Conservation (phyloP, 768 basidiomycete species). For the Gymnopilus dilepis region DNA sequence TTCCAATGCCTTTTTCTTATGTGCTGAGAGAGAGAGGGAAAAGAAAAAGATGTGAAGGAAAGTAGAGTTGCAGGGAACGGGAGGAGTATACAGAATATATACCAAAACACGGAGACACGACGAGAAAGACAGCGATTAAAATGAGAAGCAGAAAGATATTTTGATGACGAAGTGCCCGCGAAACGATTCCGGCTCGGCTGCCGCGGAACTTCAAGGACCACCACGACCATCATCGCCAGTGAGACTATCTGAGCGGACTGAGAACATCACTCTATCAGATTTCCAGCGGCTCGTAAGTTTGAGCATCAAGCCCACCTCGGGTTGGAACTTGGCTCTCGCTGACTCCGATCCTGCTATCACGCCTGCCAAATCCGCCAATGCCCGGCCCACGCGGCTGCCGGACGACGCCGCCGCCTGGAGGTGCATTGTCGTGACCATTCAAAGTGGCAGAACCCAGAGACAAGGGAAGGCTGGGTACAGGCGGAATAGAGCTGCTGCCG, state of each 20-base stretch:
- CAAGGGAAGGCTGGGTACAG: constrained; percentile 79
- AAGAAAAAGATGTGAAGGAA: constrained; percentile 33
- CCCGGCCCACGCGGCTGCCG: constrained; percentile 89
- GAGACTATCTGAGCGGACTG: constrained; percentile 50
- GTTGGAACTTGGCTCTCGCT: constrained; percentile 49
- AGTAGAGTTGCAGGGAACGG: constrained; percentile 36
- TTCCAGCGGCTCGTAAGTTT: constrained; percentile 87
- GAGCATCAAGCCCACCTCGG: constrained; percentile 79
- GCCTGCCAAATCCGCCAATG: constrained; percentile 69
- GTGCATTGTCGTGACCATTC: constrained; percentile 45
- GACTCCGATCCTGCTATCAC: constrained; percentile 61
- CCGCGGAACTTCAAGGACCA: constrained; percentile 33
- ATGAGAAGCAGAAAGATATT: constrained; percentile 13
- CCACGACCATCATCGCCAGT: constrained; percentile 51
- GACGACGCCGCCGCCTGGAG: constrained; percentile 59
- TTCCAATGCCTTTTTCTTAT: constrained; percentile 42
- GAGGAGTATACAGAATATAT: constrained; percentile 38
- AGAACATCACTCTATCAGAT: constrained; percentile 57
- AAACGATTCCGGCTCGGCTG: constrained; percentile 10
- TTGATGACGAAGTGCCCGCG: constrained; percentile 12
- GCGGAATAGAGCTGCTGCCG: constrained; percentile 59
- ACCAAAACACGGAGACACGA: constrained; percentile 25
- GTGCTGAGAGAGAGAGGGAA: constrained; percentile 26
- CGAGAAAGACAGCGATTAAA: constrained; percentile 28
- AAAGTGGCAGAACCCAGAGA: constrained; percentile 50